Percentiles rank a stretch among this genome's conserved stretches.
These are phyloP conservation scores for Juglanconis sp. DNA, from an alignment of 2,329 filamentous ascomycete species.

Conservation along the genomic window DNA sequence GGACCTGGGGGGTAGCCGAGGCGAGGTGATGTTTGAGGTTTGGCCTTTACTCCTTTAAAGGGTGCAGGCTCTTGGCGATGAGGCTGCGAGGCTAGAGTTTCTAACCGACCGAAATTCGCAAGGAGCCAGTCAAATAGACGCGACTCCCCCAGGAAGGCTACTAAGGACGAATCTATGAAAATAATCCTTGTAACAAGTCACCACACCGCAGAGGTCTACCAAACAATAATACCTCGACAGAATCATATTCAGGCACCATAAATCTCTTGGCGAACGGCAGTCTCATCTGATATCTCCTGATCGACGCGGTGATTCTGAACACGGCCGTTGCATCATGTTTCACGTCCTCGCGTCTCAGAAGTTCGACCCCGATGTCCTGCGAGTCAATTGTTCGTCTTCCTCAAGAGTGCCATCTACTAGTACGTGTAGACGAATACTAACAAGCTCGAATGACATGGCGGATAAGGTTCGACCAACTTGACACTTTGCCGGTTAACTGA, in stretches of 20 bases:
- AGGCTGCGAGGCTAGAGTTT: neutral
- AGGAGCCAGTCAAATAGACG: neutral
- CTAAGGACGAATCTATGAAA: neutral
- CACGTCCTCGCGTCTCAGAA: neutral
- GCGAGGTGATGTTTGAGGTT: slow-evolving; percentile 10
- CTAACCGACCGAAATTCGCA: neutral
- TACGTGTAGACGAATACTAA: too few species aligned
- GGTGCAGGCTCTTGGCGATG: neutral
- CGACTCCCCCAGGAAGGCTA: neutral
- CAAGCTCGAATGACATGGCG: too few species aligned
- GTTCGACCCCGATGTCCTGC: neutral
- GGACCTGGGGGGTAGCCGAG: neutral
- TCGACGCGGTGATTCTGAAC: neutral
- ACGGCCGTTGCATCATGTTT: neutral
- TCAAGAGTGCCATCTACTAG: too few species aligned
- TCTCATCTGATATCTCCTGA: neutral
- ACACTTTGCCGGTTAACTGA: too few species aligned
- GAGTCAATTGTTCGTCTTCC: neutral
- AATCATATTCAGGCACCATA: neutral
- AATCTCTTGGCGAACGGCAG: neutral
- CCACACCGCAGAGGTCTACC: neutral
- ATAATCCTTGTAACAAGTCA: neutral
- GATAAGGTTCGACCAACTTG: too few species aligned
- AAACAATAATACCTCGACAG: too few species aligned
- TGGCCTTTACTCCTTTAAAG: slow-evolving; percentile 3